Evolutionary conservation across 495 filamentous ascomycete species (phyloP).

Genomic region (Aspergillus funiculosus): DNA sequence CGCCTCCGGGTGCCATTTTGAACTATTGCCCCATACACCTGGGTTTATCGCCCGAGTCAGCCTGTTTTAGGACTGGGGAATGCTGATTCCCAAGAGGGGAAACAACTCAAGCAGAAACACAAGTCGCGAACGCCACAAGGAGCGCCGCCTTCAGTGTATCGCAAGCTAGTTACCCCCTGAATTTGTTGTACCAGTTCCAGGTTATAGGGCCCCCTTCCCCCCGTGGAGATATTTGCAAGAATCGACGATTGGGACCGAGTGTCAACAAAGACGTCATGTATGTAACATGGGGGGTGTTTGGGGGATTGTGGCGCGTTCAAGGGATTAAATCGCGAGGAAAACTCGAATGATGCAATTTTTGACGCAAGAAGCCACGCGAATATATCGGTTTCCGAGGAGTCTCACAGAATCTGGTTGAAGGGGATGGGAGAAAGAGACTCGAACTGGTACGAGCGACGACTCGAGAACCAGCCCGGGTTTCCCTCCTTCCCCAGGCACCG

Average conservation of each 20-base stretch:
- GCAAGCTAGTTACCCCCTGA: constrained; percentile 9
- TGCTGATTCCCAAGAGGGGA: constrained; percentile 8
- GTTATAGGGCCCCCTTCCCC: not conserved
- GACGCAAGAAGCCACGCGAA: not conserved
- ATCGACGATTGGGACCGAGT: constrained; percentile 19
- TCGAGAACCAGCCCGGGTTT: constrained; percentile 5
- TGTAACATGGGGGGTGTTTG: constrained; percentile 18
- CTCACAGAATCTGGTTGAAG: not conserved
- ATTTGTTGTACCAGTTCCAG: not conserved
- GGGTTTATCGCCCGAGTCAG: constrained; percentile 17
- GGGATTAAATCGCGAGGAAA: constrained; percentile 11
- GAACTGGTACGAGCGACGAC: constrained; percentile 3
- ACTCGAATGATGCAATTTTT: constrained; percentile 1
- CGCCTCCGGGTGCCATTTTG: constrained; percentile 69
- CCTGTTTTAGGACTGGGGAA: constrained; percentile 9
- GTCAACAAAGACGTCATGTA: constrained; percentile 47
- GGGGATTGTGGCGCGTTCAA: constrained; percentile 23
- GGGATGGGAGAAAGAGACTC: constrained; percentile 8
- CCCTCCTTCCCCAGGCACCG: constrained; percentile 25
- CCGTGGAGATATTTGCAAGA: constrained; percentile 9
- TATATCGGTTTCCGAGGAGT: not conserved
- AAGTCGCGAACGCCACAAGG: constrained; percentile 37
- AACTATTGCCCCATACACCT: constrained; percentile 35
- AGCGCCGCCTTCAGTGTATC: constrained; percentile 31
- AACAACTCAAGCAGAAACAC: constrained; percentile 26